Evolutionary conservation across 2,329 filamentous ascomycete species (phyloP), one percentile per base, ranked within the genome.

Genomic region (Cryphonectria radicalis): DNA sequence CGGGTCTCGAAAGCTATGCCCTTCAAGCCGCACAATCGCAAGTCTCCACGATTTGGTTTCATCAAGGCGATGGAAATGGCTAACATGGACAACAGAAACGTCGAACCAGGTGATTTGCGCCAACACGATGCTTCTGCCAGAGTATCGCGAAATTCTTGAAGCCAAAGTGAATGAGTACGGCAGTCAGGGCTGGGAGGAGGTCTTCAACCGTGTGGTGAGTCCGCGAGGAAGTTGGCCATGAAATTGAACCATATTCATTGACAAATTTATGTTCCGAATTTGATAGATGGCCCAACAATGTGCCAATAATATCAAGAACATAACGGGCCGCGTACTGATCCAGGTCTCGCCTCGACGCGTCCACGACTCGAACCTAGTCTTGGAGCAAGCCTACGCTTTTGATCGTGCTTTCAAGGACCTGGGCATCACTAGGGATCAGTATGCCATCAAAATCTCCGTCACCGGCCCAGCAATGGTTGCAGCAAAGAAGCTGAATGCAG

Each of bases 1-100:
- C n/a, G 40, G 5, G 17, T 42, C 28, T 17, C 42, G 8, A 64
- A 4, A 17, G 17, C 10, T 8, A 17, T 64, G 62, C 62, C 62
- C 32, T 64, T 64, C 62, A 64, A 40, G n/a, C 62, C 62, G 14
- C 62, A 64, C 32, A 64, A 64, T 25, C 62, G 62, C 40, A 37
- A 14, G 32, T 28, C 8, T 60, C 57, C 57, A 13, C 37, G 5
- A 11, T 35, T 8, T 37, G 10, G 13, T 40, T 17, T 22, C 40
- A 22, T n/a, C n/a, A n/a, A n/a, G n/a, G n/a, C n/a, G n/a, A n/a
- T 17, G 32, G 2, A 17, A 10, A 10, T 22, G 32, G 35, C 62
- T 40, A 19, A 64, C 35, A 7, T 40, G 25, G n/a, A 22, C n/a
- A 7, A n/a, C 32, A 64, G 62, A 64, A 25, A 64, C 62, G 8